Percentiles rank a stretch among this genome's conserved stretches.
phyloP scores from a whole-genome alignment of 2,329 filamentous ascomycete species.

The Fusarium anthophilum region DNA sequence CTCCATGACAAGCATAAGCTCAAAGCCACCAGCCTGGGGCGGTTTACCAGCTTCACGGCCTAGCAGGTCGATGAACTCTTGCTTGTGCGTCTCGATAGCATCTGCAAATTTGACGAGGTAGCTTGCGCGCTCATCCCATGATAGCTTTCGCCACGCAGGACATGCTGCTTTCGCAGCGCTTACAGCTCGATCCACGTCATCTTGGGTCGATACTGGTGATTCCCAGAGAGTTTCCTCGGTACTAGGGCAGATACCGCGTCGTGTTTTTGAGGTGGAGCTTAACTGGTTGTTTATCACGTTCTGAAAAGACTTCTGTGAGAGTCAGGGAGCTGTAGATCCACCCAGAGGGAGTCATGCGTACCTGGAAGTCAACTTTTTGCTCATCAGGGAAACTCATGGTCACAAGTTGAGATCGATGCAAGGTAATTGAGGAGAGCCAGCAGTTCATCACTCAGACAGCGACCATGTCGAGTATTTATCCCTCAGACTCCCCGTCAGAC shows the following conservation, averaged over 20 bases:
- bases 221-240: constrained; percentile 47
- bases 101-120: constrained; percentile 42
- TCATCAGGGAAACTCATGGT: background rate
- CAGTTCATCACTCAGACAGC: accelerated
- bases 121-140: constrained; percentile 38
- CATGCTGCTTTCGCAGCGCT: constrained; percentile 41
- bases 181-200: constrained; percentile 46
- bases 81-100: constrained; percentile 37
- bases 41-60: constrained; percentile 42
- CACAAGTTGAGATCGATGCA: accelerated
- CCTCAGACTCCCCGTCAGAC: background rate
- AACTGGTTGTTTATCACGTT: constrained; percentile 49
- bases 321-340: background rate
- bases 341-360: accelerated
- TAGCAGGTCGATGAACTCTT: constrained; percentile 36
- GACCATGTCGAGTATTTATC: background rate
- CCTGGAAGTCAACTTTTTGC: background rate
- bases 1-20: constrained; percentile 1
- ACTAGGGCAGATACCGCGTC: constrained; percentile 42
- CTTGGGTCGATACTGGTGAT: constrained; percentile 40
- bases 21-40: constrained; percentile 11
- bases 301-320: background rate
- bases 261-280: constrained; percentile 23
- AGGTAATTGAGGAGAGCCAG: no score
- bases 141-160: constrained; percentile 42